Evolutionary conservation across 805 yeast species (phyloP), one percentile per base, ranked within the genome.

Genomic region (Barnettozyma sp.): DNA sequence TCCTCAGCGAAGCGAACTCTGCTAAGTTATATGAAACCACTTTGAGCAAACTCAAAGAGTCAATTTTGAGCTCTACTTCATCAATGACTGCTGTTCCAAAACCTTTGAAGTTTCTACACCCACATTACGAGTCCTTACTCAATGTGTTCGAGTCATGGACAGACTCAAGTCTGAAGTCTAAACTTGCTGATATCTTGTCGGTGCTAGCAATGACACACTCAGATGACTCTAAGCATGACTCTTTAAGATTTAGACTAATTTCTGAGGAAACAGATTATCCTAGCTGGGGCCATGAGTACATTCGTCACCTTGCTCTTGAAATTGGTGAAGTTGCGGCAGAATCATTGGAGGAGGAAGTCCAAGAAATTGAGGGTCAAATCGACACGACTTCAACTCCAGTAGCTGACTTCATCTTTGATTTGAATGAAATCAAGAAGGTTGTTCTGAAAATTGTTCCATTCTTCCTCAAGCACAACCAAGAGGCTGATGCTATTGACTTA

Each of bases 11-110:
- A 44, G 57, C 73, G 2, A 67, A 70, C 41, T 50, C 44, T 4
- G 32, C 48, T 2, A 27, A 37, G 15, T 40, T 75, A 15, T 82
- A 84, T 54, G 61, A 62, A 23, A 63, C 75, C 10, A 71, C 86
- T n/a, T 68, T 92, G 48, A 68, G 70, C 27, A 68, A 78, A 35
- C 71, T 92, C 58, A 87, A 86, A 54, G 73, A 70, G 33, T 76
- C 76, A 50, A 88, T 92, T 51, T 76, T 85, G 46, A 94, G 92
- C 37, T 83, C 97, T 10, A 92, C 99, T 3, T 84, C 96, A 25
- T 88, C 97, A 7, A 92, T 92, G 97, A 92, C 98, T 2, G 99
- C 99, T 3, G 98, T 92, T 34, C 99, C 99, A 25, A 92, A 92
- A 61, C 99, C 99, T 5, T 73, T 92, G 63, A 94, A 92, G 66